These are phyloP conservation scores for Aspergillus fijiensis DNA, from an alignment of 2,329 filamentous ascomycete species.

Conservation along the genomic window DNA sequence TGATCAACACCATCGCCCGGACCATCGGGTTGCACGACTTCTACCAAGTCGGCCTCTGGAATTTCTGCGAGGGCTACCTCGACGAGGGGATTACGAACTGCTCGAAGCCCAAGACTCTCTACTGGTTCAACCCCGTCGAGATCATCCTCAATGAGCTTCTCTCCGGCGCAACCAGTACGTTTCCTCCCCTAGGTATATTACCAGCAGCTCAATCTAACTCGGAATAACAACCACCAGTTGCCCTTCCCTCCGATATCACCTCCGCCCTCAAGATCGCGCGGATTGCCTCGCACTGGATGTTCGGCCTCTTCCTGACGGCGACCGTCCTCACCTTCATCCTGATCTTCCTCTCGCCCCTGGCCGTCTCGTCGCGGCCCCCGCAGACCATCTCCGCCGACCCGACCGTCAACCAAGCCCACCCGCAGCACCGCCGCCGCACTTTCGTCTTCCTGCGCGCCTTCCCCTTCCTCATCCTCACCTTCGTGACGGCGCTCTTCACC, in stretches of 20 bases:
- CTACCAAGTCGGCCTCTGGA: conserved; percentile 90
- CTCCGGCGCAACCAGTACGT: conserved; percentile 70
- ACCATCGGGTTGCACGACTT: conserved; percentile 89
- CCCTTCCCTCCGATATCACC: conserved; percentile 71
- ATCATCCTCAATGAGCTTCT: conserved; percentile 79
- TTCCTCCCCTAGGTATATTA: not conserved
- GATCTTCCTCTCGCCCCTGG: conserved; percentile 63
- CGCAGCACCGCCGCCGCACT: conserved; percentile 37
- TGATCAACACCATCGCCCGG: conserved; percentile 85
- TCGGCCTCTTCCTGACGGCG: conserved; percentile 76
- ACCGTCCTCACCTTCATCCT: conserved; percentile 69
- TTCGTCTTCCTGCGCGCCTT: conserved; percentile 55
- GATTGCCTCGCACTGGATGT: conserved; percentile 81
- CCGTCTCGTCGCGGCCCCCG: conserved; percentile 42
- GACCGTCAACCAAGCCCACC: conserved; percentile 26
- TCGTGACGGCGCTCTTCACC: conserved; percentile 65
- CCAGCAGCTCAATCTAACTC: not conserved
- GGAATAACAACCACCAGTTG: conserved; percentile 51
- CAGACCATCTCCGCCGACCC: conserved; percentile 33
- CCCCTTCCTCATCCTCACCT: conserved; percentile 66
- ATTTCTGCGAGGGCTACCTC: conserved; percentile 83
- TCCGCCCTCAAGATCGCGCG: conserved; percentile 72
- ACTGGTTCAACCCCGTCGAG: conserved; percentile 88
- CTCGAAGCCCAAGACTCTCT: conserved; percentile 67
- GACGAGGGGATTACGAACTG: conserved; percentile 70